Evolutionary conservation across 2,329 filamentous ascomycete genomes (phyloP).

Genomic region (Colletotrichum ledebouriae): DNA sequence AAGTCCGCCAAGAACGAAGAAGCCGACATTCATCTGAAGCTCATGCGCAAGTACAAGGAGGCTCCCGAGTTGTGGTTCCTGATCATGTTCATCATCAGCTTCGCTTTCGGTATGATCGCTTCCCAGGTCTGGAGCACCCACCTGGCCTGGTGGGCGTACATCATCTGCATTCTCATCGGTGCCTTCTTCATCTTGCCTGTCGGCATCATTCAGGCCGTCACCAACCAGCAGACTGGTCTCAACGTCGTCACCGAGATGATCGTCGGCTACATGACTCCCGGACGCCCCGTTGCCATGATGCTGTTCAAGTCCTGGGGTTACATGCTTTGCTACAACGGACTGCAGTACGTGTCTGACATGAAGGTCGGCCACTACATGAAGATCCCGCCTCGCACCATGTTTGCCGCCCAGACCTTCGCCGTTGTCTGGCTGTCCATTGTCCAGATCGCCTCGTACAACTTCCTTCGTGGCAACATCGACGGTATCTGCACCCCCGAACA

Average conservation of each 20-base stretch:
- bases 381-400: slow-evolving; percentile 64
- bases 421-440: slow-evolving; percentile 57
- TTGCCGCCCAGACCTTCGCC: slow-evolving; percentile 59
- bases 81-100: slow-evolving; percentile 59
- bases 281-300: slow-evolving; percentile 64
- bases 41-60: slow-evolving; percentile 69
- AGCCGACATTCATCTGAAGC: slow-evolving; percentile 64
- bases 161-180: slow-evolving; percentile 57
- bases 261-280: slow-evolving; percentile 62
- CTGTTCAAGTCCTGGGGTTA: slow-evolving; percentile 63
- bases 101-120: slow-evolving; percentile 61
- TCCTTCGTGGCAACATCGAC: slow-evolving; percentile 61
- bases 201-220: slow-evolving; percentile 62
- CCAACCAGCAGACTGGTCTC: slow-evolving; percentile 62
- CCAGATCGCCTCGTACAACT: slow-evolving; percentile 55
- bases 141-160: slow-evolving; percentile 59
- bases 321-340: slow-evolving; percentile 61
- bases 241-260: slow-evolving; percentile 65
- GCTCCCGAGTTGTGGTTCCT: slow-evolving; percentile 71
- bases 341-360: slow-evolving; percentile 63
- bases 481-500: slow-evolving; percentile 65
- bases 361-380: slow-evolving; percentile 69
- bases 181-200: slow-evolving; percentile 58
- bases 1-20: slow-evolving; percentile 54
- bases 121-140: slow-evolving; percentile 55